Conservation (phyloP, 1,284 basidiomycete genomes). For the Wolfiporia cocos region DNA sequence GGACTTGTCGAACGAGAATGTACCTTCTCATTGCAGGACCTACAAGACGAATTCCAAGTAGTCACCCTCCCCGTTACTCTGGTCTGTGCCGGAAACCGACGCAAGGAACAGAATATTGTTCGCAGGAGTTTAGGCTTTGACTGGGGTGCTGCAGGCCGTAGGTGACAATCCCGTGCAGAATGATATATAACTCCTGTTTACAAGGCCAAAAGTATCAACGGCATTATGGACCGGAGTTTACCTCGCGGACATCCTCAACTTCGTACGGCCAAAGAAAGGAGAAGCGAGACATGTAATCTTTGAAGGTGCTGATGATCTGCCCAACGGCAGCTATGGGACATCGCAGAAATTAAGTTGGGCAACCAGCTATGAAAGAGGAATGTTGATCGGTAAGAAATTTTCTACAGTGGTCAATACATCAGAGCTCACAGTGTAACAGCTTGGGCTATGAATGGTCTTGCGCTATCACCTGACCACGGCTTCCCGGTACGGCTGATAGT, state of each 20-base stretch:
- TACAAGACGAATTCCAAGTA: slow-evolving; percentile 41
- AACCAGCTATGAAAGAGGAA: slow-evolving; percentile 41
- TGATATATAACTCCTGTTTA: too few species aligned
- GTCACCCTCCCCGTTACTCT: slow-evolving; percentile 63
- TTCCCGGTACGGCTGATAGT: slow-evolving; percentile 58
- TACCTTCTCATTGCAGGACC: slow-evolving; percentile 37
- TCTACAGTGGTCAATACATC: not conserved
- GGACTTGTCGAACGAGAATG: slow-evolving; percentile 40
- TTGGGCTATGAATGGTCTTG: slow-evolving; percentile 60
- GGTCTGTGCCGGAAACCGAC: slow-evolving; percentile 64
- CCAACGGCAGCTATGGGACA: slow-evolving; percentile 66
- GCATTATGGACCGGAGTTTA: slow-evolving; percentile 66
- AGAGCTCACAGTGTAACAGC: slow-evolving; percentile 19
- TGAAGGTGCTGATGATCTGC: slow-evolving; percentile 55
- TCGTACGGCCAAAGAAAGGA: slow-evolving; percentile 36
- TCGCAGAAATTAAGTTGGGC: slow-evolving; percentile 49
- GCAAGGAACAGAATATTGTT: slow-evolving; percentile 69
- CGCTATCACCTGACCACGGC: slow-evolving; percentile 61
- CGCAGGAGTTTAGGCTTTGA: slow-evolving; percentile 55
- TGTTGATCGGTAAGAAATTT: slow-evolving; percentile 37
- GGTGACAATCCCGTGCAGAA: too few species aligned
- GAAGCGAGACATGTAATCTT: slow-evolving; percentile 52
- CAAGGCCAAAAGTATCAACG: slow-evolving; percentile 36
- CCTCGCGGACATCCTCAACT: slow-evolving; percentile 50
- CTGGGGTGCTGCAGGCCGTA: slow-evolving; percentile 47